Conservation (phyloP, 78 protist genomes). For the Isochrysis galbana region DNA sequence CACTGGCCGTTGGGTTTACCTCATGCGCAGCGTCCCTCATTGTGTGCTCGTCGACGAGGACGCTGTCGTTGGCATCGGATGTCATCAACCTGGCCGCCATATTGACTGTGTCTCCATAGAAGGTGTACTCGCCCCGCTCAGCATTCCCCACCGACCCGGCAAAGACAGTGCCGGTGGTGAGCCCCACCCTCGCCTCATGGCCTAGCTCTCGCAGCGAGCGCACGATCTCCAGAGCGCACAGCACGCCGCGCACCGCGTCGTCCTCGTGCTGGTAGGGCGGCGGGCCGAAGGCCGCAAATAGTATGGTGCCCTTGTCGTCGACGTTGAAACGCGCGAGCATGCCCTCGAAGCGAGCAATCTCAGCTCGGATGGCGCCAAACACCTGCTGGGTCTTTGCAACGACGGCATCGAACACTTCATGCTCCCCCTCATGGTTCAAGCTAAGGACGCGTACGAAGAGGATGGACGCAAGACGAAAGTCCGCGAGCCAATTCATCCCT, state of each 20-base stretch:
- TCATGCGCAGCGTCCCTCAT: neutral
- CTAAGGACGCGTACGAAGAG: neutral
- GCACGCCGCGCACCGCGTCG: neutral
- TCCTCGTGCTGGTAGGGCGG: neutral
- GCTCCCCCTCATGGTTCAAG: neutral
- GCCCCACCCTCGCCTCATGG: neutral
- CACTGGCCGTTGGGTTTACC: too few species aligned
- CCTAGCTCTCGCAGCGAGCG: neutral
- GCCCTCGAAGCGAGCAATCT: neutral
- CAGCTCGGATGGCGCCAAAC: neutral
- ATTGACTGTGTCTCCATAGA: neutral
- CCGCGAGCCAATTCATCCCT: neutral
- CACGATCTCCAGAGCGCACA: neutral
- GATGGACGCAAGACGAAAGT: neutral
- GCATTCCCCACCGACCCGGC: neutral
- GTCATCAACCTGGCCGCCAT: slow-evolving; percentile 13
- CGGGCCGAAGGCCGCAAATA: neutral
- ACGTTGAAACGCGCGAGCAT: neutral
- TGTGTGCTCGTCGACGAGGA: neutral
- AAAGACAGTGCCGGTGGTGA: neutral
- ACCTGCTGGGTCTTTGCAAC: neutral
- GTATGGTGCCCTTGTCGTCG: neutral
- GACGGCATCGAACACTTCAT: too few species aligned
- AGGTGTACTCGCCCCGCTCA: neutral
- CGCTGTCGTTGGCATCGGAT: neutral